Conservation (phyloP, 2,329 filamentous ascomycete species). For the Emmonsiellopsis sp. region DNA sequence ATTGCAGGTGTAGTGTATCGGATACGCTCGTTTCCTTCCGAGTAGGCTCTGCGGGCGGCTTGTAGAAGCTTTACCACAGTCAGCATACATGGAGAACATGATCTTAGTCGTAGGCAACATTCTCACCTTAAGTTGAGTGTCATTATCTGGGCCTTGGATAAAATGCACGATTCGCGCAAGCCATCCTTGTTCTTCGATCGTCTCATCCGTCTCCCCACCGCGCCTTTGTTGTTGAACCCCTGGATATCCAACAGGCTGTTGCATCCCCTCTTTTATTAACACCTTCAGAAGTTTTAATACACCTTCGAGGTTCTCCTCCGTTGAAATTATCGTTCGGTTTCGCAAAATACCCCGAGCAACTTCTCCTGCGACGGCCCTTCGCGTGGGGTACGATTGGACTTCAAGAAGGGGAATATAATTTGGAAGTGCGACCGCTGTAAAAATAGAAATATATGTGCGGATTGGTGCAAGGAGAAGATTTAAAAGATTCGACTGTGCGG, state of each 20-base stretch:
- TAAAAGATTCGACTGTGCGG: slow-evolving; percentile 80
- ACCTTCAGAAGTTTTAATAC: slow-evolving; percentile 83
- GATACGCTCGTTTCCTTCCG: slow-evolving; percentile 88
- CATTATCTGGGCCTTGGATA: slow-evolving; percentile 73
- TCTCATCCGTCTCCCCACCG: slow-evolving; percentile 84
- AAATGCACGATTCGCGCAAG: slow-evolving; percentile 86
- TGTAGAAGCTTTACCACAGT: slow-evolving; percentile 57
- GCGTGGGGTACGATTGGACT: slow-evolving; percentile 84
- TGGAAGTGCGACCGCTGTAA: slow-evolving; percentile 88
- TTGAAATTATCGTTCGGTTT: slow-evolving; percentile 71
- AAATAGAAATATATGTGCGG: slow-evolving; percentile 82
- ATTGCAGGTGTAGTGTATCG: slow-evolving; percentile 91
- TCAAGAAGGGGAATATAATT: slow-evolving; percentile 85
- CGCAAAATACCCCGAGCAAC: slow-evolving; percentile 73
- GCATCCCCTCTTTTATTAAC: slow-evolving; percentile 84
- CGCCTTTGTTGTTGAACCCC: slow-evolving; percentile 65
- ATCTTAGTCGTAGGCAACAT: not conserved
- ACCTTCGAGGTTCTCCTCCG: slow-evolving; percentile 70
- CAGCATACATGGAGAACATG: slow-evolving; percentile 6
- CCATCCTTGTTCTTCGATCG: slow-evolving; percentile 96
- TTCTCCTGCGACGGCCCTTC: slow-evolving; percentile 82
- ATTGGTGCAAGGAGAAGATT: slow-evolving; percentile 85
- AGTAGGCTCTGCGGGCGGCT: slow-evolving; percentile 74
- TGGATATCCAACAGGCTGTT: slow-evolving; percentile 73
- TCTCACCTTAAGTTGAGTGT: slow-evolving; percentile 72